Conservation (phyloP, 2,329 filamentous ascomycete genomes). For the Salinomyces thailandicus region DNA sequence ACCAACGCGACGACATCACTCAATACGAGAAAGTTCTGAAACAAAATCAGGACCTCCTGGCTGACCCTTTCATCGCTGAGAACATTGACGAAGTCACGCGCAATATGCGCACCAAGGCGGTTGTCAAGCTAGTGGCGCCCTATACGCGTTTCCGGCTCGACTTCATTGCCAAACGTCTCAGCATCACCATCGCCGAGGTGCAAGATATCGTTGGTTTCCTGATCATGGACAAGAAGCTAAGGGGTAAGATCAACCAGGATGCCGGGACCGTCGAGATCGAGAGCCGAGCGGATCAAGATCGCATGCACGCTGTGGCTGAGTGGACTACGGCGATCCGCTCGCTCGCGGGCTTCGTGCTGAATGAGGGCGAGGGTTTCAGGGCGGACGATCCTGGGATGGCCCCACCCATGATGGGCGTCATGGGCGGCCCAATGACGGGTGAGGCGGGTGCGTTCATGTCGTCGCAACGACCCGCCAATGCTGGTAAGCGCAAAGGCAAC, state of each 20-base stretch:
- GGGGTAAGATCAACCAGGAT: slow-evolving; percentile 82
- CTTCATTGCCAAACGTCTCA: slow-evolving; percentile 81
- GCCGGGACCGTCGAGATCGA: slow-evolving; percentile 73
- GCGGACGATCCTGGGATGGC: too few species aligned
- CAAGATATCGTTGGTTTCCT: slow-evolving; percentile 93
- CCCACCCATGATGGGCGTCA: slow-evolving; percentile 9
- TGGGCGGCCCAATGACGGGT: slow-evolving; percentile 6
- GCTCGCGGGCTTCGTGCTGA: slow-evolving; percentile 63
- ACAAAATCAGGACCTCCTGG: slow-evolving; percentile 77
- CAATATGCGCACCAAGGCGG: slow-evolving; percentile 93
- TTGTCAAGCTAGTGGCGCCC: slow-evolving; percentile 84
- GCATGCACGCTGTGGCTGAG: slow-evolving; percentile 59
- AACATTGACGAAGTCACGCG: slow-evolving; percentile 98
- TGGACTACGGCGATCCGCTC: slow-evolving; percentile 61
- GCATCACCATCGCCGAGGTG: slow-evolving; percentile 75
- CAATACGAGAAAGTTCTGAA: slow-evolving; percentile 80
- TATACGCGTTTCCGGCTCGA: slow-evolving; percentile 84
- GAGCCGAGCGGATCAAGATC: slow-evolving; percentile 61
- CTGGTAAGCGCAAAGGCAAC: slow-evolving; percentile 23
- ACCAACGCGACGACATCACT: slow-evolving; percentile 89
- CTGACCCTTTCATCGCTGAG: slow-evolving; percentile 92
- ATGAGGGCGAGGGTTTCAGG: slow-evolving; percentile 64
- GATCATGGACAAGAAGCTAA: slow-evolving; percentile 80
- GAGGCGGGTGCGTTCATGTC: slow-evolving; percentile 7
- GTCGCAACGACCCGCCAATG: slow-evolving; percentile 9